Base-by-base conservation (phyloP, 2,329 filamentous ascomycete genomes). In the Pseudofabraea citricarpa region DNA sequence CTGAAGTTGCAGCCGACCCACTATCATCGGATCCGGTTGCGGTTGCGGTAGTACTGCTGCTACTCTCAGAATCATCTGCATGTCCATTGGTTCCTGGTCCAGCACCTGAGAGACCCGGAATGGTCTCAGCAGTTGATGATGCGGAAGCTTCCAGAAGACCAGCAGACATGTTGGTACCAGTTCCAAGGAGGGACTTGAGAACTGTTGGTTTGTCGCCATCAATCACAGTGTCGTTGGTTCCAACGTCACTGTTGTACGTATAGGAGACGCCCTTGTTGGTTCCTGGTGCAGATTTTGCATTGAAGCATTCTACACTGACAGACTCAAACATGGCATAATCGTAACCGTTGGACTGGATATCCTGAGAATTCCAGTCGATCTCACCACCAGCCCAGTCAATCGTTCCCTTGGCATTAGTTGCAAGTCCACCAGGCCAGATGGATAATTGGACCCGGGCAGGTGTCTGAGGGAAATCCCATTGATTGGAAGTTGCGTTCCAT, bases 381-480 rank as follows among this genome's bases (percentile, higher is more conserved):
- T 77, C 69, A 56, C 93, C 93, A 60, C 93, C 93, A 15, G 91
- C 88, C 93, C 93, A 98, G 42, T 83, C 74, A 52, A 95, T 78
- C 24, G 93, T 97, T 44, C 93, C 93, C 63, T 86, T 62, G 31
- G 79, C 85, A 64, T 96, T 96, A 60, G 74, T 75, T 8, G 80
- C 68, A 36, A 87, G 78, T 61, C 93, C 93, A 58, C 88, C 93
- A 31, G 93, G 93, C 93, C 93, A 98, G 59, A 98, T 81, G 13
- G 93, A 97, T 40, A 98, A 76, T 72, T 96, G 89, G 41, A 98
- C 79, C 55, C 91, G 87, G 13, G 90, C 70, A 4, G 93, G 93
- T 0, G 90, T 94, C 70, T 97, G 93, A 6, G 93, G 93, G 72
- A 79, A 98, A 57, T 85, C 73, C 75, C 83, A 98, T 65, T 83